Evolutionary conservation across 768 basidiomycete species (phyloP).

Genomic region (Imleria badia): DNA sequence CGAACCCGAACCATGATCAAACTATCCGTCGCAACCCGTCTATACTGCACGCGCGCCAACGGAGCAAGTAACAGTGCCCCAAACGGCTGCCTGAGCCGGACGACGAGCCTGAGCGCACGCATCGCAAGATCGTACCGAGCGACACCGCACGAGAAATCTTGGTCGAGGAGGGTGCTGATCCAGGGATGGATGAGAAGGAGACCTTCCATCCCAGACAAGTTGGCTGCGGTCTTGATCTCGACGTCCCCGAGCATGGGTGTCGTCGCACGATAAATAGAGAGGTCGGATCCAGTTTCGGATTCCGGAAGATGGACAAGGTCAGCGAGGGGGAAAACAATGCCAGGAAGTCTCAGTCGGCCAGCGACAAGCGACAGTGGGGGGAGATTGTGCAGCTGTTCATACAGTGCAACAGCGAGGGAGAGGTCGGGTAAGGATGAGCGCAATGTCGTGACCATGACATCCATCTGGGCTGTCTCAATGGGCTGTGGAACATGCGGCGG

Average conservation of each 20-base stretch:
- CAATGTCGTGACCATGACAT: background rate
- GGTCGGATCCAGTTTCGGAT: too few species aligned
- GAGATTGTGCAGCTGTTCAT: background rate
- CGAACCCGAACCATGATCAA: too few species aligned
- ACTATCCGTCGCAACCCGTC: background rate
- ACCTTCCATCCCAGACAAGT: background rate
- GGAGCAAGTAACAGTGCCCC: background rate
- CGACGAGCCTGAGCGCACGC: background rate
- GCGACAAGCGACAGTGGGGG: too few species aligned
- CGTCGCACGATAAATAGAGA: background rate
- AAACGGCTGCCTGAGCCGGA: background rate
- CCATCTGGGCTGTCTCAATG: background rate
- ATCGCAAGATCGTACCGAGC: background rate
- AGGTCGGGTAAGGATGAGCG: background rate
- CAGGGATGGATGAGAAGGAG: too few species aligned
- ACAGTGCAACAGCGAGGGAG: too few species aligned
- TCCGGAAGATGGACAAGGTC: too few species aligned
- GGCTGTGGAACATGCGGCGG: background rate
- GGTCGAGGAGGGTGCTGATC: slow-evolving; percentile 1
- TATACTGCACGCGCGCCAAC: background rate
- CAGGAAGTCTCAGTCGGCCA: too few species aligned
- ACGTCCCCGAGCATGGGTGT: too few species aligned
- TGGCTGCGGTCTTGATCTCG: background rate
- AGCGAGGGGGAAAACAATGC: too few species aligned
- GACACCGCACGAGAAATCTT: background rate